Percentiles rank a stretch among this genome's conserved stretches.
Evolutionary conservation across 1,284 basidiomycete genomes (phyloP).

Genomic region (Ceratobasidium sp.): DNA sequence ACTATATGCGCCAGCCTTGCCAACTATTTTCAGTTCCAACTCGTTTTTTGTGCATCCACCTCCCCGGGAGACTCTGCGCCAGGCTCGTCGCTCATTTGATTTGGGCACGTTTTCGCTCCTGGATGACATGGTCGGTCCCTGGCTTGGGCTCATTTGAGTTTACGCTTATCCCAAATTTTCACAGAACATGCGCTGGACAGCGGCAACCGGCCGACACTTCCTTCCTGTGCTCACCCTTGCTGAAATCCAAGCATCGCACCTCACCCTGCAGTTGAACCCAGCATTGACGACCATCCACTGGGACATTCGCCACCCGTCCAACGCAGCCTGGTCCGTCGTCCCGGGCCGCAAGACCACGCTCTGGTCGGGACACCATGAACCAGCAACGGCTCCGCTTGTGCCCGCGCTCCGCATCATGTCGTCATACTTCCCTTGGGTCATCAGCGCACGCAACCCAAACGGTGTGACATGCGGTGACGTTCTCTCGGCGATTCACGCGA

Average conservation of each 20-base stretch:
- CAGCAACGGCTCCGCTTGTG: constrained; percentile 42
- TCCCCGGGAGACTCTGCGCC: constrained; percentile 15
- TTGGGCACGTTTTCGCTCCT: constrained; percentile 41
- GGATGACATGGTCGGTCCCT: constrained; percentile 35
- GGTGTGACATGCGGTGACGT: constrained; percentile 47
- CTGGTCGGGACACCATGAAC: constrained; percentile 37
- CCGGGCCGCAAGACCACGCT: constrained; percentile 22
- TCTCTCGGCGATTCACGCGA: constrained; percentile 44
- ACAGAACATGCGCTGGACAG: constrained; percentile 32
- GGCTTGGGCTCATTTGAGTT: constrained; percentile 6
- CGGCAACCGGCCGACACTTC: constrained; percentile 37
- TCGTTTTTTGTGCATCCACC: constrained; percentile 26
- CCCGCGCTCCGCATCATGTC: constrained; percentile 44
- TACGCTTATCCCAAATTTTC: constrained; percentile 15
- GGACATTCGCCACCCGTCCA: constrained; percentile 39
- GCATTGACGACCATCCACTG: constrained; percentile 30
- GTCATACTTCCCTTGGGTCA: constrained; percentile 43
- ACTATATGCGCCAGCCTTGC: constrained; percentile 18
- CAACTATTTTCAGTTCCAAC: constrained; percentile 6
- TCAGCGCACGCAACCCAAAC: constrained; percentile 46
- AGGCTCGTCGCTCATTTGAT: constrained; percentile 24
- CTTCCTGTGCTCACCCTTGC: constrained; percentile 31
- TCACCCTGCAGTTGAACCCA: constrained; percentile 25
- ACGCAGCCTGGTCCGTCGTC: constrained; percentile 35
- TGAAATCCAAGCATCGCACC: constrained; percentile 39